Conservation (phyloP, 2,329 filamentous ascomycete species). For the Grosmannia clavigera region DNA sequence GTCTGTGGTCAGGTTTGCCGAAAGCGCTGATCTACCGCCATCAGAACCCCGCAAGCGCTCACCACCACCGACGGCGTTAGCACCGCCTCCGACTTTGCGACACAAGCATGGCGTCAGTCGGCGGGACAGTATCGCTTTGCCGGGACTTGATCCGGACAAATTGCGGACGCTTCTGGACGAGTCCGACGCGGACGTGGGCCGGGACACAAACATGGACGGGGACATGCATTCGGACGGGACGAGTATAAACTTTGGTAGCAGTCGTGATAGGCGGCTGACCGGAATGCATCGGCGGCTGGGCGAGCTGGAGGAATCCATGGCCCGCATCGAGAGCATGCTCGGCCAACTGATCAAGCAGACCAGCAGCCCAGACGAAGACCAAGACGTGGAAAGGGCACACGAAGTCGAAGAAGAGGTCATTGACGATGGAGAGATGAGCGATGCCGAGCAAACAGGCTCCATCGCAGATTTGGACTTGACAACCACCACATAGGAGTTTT, state of each 20-base stretch:
- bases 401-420: slow-evolving; percentile 7
- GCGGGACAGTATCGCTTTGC: slow-evolving; percentile 45
- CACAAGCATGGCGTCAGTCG: slow-evolving; percentile 23
- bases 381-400: background rate
- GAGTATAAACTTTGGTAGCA: background rate
- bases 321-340: slow-evolving; percentile 22
- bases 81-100: background rate
- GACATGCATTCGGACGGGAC: background rate
- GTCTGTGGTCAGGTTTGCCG: slow-evolving; percentile 9
- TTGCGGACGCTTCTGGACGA: slow-evolving; percentile 34
- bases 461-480: slow-evolving; percentile 12
- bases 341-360: slow-evolving; percentile 13
- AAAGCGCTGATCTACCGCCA: background rate
- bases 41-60: background rate
- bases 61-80: background rate
- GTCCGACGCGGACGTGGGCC: background rate
- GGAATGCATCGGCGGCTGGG: slow-evolving; percentile 32
- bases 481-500: slow-evolving; percentile 2
- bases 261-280: slow-evolving; percentile 14
- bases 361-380: background rate
- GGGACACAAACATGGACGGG: background rate
- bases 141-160: slow-evolving; percentile 34
- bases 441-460: slow-evolving; percentile 11
- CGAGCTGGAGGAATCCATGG: slow-evolving; percentile 36
- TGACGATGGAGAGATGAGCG: slow-evolving; percentile 8